Evolutionary conservation across 2,329 filamentous ascomycete species (phyloP).

Genomic region (Colletotrichum sp.): DNA sequence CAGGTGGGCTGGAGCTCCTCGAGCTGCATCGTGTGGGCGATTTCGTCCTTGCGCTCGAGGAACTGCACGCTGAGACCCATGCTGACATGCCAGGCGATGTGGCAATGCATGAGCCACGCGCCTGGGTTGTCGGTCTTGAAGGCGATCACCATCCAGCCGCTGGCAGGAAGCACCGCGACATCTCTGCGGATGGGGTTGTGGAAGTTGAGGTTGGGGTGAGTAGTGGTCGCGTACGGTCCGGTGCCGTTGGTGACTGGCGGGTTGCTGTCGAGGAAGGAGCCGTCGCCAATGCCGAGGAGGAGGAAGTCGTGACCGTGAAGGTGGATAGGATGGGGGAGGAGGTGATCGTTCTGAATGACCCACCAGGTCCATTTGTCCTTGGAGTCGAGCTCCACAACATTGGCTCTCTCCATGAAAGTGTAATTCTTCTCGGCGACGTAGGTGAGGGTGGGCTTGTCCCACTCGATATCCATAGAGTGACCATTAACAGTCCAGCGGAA

Average conservation of each 20-base stretch:
- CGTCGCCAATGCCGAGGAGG: slow-evolving; percentile 29
- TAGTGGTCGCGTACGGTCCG: slow-evolving; percentile 3
- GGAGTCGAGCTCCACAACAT: slow-evolving; percentile 22
- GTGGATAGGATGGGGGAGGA: slow-evolving; percentile 50
- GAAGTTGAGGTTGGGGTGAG: slow-evolving; percentile 33
- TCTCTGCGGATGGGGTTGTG: slow-evolving; percentile 52
- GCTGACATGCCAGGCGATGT: slow-evolving; percentile 54
- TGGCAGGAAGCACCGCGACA: slow-evolving; percentile 45
- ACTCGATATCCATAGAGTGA: slow-evolving; percentile 38
- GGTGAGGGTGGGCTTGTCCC: slow-evolving; percentile 43
- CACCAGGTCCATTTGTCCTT: slow-evolving; percentile 34
- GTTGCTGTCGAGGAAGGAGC: slow-evolving; percentile 18
- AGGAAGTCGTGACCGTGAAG: slow-evolving; percentile 50
- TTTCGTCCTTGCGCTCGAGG: slow-evolving; percentile 38
- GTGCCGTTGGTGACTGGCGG: not conserved
- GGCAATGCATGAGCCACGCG: slow-evolving; percentile 51
- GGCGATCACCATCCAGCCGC: slow-evolving; percentile 51
- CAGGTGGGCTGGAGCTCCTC: slow-evolving; percentile 20
- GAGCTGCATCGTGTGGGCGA: slow-evolving; percentile 14
- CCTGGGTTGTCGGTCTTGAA: slow-evolving; percentile 57
- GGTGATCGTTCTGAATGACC: slow-evolving; percentile 32
- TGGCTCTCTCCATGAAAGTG: slow-evolving; percentile 22
- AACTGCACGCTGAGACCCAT: slow-evolving; percentile 58
- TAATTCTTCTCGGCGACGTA: slow-evolving; percentile 24
- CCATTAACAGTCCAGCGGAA: slow-evolving; percentile 36